Base-by-base conservation (phyloP, 257 asterid species). In the Scutellaria barbata region DNA sequence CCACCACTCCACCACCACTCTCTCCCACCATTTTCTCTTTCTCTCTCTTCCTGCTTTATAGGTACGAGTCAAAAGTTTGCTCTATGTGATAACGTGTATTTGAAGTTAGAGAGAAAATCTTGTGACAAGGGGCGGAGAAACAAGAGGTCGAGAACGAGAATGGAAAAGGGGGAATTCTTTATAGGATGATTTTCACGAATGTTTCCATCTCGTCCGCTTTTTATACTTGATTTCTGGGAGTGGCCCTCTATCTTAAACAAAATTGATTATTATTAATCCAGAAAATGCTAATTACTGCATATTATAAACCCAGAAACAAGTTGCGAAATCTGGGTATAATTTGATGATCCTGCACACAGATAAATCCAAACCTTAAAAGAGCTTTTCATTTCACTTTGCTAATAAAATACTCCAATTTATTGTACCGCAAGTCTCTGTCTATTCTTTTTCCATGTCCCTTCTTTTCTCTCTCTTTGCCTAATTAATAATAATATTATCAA, bases 41-140 rank as follows among this genome's bases (percentile, higher is more conserved):
- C n/a, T n/a, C n/a, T n/a, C n/a, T n/a, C n/a, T n/a, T n/a, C n/a
- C n/a, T n/a, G n/a, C n/a, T n/a, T n/a, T n/a, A n/a, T n/a, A n/a
- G n/a, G n/a, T n/a, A n/a, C n/a, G n/a, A n/a, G n/a, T n/a, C n/a
- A n/a, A n/a, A n/a, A n/a, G n/a, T n/a, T n/a, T n/a, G n/a, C n/a
- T n/a, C n/a, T n/a, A n/a, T n/a, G n/a, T n/a, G n/a, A 22, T 74
- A 75, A 74, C 87, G 90, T 85, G 88, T 75, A 22, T 68, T 6
- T 71, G 74, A 76, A 81, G 85, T 48, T 59, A 72, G 78, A 60
- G 25, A 41, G 48, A 47, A 16, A 72, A 66, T 63, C 33, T 1
- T 30, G 35, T 30, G 30, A 25, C 4, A 42, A 42, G 9, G 47
- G 47, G 4, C 8, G 47, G 47, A 8, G 47, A 42, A 30, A 30